Conservation (phyloP, 495 filamentous ascomycete species). For the Xylaria grammica region DNA sequence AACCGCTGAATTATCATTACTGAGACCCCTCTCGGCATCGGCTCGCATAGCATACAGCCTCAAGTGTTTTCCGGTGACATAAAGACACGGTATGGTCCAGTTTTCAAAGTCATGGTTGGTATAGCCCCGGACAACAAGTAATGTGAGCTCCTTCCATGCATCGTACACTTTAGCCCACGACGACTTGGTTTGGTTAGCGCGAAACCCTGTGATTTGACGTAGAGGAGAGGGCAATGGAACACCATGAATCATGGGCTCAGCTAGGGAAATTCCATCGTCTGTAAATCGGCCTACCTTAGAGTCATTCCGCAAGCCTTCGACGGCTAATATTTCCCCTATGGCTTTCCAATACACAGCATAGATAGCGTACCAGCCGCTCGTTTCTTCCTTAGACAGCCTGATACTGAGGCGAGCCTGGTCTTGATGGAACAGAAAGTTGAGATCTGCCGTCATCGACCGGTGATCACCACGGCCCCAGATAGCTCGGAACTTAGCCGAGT, state of each 20-base stretch:
- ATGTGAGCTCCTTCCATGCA: conserved; percentile 80
- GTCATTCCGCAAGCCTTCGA: conserved; percentile 48
- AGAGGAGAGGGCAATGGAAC: neutral
- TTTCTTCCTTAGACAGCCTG: conserved; percentile 65
- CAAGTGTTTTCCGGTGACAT: conserved; percentile 80
- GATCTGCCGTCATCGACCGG: conserved; percentile 28
- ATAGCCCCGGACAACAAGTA: conserved; percentile 75
- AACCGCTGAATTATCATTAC: conserved; percentile 48
- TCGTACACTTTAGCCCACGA: conserved; percentile 80
- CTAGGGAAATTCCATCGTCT: neutral
- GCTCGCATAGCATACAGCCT: conserved; percentile 87
- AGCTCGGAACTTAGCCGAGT: conserved; percentile 62
- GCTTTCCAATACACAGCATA: conserved; percentile 85
- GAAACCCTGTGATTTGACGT: neutral
- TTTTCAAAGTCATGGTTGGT: conserved; percentile 69
- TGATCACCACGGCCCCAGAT: conserved; percentile 56
- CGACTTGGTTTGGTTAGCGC: conserved; percentile 42
- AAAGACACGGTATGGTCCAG: conserved; percentile 90
- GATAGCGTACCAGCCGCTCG: conserved; percentile 79
- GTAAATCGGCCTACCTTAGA: conserved; percentile 30
- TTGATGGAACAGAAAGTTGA: conserved; percentile 34
- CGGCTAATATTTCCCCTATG: conserved; percentile 66
- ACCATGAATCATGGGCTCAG: neutral
- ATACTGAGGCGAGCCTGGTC: conserved; percentile 29
- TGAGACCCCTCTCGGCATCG: conserved; percentile 65